Evolutionary conservation across 2,329 filamentous ascomycete species (phyloP), one percentile per base, ranked within the genome.

Genomic region (Ascochyta pisi): DNA sequence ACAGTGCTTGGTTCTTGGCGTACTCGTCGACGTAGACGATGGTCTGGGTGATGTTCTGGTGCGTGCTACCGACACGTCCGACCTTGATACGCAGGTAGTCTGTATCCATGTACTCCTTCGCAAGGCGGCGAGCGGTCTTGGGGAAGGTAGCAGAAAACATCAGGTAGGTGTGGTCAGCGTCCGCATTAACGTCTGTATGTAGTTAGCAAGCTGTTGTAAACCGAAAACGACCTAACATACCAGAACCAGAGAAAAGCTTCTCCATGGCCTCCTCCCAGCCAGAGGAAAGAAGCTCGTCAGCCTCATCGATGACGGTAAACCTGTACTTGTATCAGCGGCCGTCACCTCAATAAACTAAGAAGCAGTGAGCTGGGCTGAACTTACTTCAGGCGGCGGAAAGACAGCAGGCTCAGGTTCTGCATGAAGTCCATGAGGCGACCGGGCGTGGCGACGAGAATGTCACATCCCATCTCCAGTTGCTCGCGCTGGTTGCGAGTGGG

Each of bases 111-210:
- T 93, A 90, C 26, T 89, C 82, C 55, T 86, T 87, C 10, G 93
- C 94, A 13, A 98, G 78, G 23, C 89, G 82, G 27, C 92, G 91
- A 61, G 91, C 86, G 0, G 79, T 80, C 78, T 90, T 92, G 37
- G 93, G 91, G 76, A 99, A 98, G 0, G 95, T 98, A 0, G 95
- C 95, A 0, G 92, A 96, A 75, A 98, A 98, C 79, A 99, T 89
- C 77, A 96, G 83, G 74, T 85, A 88, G 7, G 81, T 79, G 63
- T 88, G 86, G 55, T 89, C 86, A 6, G 81, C 84, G 67, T 89
- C 92, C 53, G 90, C 86, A 58, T 96, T 96, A 79, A 76, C 86
- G 83, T 96, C 79, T 81, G 57, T 3, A 23, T 5, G n/a, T 10
- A 13, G 26, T 66, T 33, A 66, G 68, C 58, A 35, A 53, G 22